Evolutionary conservation across 192 early-diverging fungal species (phyloP).

Genomic region (Backusella morwellensis): DNA sequence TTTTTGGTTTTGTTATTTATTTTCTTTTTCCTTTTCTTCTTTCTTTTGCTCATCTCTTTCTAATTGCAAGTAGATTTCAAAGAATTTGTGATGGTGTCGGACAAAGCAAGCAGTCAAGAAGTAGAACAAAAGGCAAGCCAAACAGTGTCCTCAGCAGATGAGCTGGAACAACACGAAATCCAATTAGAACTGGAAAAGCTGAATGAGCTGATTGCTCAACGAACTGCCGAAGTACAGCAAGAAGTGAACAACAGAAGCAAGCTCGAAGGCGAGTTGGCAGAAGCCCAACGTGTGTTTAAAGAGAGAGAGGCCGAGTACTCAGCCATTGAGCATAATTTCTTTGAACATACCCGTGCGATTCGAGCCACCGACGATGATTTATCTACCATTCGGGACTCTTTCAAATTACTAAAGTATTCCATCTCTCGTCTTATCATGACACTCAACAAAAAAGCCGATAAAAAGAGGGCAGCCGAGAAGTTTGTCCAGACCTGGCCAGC

Average conservation of each 20-base stretch:
- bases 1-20: not conserved
- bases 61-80: not conserved
- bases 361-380: slow-evolving; percentile 43
- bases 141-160: not conserved
- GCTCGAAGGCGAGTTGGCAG: slow-evolving; percentile 18
- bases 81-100: not conserved
- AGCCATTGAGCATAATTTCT: slow-evolving; percentile 36
- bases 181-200: slow-evolving; percentile 21
- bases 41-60: slow-evolving; percentile 4
- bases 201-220: slow-evolving; percentile 14
- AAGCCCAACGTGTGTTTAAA: slow-evolving; percentile 26
- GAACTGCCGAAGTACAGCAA: slow-evolving; percentile 1
- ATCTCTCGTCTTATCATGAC: slow-evolving; percentile 34
- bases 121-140: slow-evolving; percentile 1
- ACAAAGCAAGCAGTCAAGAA: not conserved
- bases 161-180: not conserved
- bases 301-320: slow-evolving; percentile 34
- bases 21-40: not conserved
- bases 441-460: slow-evolving; percentile 39
- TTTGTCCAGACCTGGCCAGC: slow-evolving; percentile 31
- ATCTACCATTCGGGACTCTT: slow-evolving; percentile 38
- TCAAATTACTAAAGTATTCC: slow-evolving; percentile 35
- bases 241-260: slow-evolving; percentile 14
- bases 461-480: slow-evolving; percentile 24
- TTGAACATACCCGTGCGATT: slow-evolving; percentile 32